phyloP scores from a whole-genome alignment of 1,284 basidiomycete species.

The Peniophora sp. region DNA sequence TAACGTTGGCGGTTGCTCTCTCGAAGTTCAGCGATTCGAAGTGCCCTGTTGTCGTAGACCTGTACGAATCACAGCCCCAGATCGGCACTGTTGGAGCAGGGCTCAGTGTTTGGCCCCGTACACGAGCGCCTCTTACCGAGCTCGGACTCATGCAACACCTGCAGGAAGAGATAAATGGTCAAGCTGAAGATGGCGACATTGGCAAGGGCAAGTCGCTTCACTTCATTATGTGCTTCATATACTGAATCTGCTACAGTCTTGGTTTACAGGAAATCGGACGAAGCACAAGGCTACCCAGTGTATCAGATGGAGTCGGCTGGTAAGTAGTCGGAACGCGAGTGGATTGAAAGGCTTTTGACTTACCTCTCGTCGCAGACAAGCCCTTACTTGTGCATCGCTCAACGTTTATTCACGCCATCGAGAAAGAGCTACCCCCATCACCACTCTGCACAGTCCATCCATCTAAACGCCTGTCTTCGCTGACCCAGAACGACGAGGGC shows the following conservation, averaged over 20 bases:
- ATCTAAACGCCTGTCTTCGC: constrained; percentile 27
- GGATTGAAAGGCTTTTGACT: not conserved
- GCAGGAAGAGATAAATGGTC: constrained; percentile 20
- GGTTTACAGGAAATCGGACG: constrained; percentile 14
- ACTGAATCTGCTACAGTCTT: constrained; percentile 10
- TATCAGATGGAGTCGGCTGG: constrained; percentile 10
- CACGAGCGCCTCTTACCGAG: constrained; percentile 18
- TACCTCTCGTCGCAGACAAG: no score
- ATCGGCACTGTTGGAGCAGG: constrained; percentile 28
- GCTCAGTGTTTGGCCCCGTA: constrained; percentile 30
- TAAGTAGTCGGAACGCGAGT: not conserved
- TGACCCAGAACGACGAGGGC: constrained; percentile 14
- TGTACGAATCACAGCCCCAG: constrained; percentile 28
- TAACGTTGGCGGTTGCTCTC: constrained; percentile 27
- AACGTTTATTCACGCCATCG: not conserved
- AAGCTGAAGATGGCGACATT: constrained; percentile 11
- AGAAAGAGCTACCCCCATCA: constrained; percentile 13
- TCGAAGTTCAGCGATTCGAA: constrained; percentile 16
- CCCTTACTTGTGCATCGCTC: constrained; percentile 4
- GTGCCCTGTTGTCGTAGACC: constrained; percentile 20
- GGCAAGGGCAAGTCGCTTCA: not conserved
- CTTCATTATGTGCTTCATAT: not conserved
- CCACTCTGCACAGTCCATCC: constrained; percentile 23
- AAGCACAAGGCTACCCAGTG: constrained; percentile 11
- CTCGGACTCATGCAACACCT: constrained; percentile 26